A percentile compares a stretch with the other conserved stretches of the same genome.
Conservation (phyloP, 208 protist genomes). For the Tritrichomonas musculus region DNA sequence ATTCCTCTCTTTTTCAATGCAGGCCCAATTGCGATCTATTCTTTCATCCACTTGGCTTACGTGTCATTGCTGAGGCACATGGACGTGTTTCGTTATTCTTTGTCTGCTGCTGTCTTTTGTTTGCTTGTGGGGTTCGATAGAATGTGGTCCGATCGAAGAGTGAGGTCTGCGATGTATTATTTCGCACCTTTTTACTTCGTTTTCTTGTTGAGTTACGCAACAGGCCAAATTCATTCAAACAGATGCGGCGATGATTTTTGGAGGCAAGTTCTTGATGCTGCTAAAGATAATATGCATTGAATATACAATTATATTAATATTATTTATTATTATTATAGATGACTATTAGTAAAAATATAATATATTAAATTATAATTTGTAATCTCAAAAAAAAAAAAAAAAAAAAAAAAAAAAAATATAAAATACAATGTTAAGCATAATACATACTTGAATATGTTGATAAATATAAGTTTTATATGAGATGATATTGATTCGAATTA, state of each 20-base stretch:
- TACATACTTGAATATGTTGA: too few species aligned
- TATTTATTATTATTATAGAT: too few species aligned
- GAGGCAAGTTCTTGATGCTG: background rate
- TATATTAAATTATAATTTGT: too few species aligned
- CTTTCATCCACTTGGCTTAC: background rate
- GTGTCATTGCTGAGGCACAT: background rate
- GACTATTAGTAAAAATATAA: too few species aligned
- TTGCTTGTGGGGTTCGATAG: background rate
- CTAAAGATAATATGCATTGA: too few species aligned
- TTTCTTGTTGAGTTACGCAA: background rate
- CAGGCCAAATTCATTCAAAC: background rate
- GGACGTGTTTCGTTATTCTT: background rate
- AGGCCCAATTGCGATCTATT: background rate
- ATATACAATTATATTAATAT: too few species aligned
- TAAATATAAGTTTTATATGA: too few species aligned
- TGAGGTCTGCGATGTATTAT: background rate
- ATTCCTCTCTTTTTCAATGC: background rate
- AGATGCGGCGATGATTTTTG: background rate
- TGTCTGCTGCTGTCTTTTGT: background rate
- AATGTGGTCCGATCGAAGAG: background rate
- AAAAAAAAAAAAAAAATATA: too few species aligned
- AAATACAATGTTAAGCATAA: too few species aligned
- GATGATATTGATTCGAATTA: too few species aligned
- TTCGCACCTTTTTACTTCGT: background rate
- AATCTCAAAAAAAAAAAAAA: too few species aligned